Conservation (phyloP, 495 filamentous ascomycete genomes). For the Parathielavia hyrcaniae region DNA sequence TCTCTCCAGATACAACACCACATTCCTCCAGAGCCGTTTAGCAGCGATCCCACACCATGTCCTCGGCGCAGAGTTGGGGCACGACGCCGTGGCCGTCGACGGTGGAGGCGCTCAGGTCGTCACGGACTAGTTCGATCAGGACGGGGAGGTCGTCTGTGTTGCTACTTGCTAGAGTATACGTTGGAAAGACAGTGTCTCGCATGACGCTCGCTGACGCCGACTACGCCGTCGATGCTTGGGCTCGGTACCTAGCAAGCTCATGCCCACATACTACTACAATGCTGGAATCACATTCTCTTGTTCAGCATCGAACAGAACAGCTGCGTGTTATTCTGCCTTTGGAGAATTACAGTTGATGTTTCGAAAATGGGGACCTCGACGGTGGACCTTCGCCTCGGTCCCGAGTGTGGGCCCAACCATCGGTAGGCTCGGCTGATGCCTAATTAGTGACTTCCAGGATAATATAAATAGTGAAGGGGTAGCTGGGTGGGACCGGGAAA, state of each 20-base stretch:
- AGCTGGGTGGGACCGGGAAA: no score
- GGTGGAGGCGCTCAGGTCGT: constrained; percentile 2
- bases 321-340: no score
- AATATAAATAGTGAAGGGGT: background rate
- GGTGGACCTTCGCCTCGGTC: no score
- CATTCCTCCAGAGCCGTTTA: constrained; percentile 2
- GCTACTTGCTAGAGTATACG: constrained; percentile 11
- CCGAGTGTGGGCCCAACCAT: constrained; percentile 6
- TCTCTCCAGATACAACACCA: background rate
- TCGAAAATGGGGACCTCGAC: no score
- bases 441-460: background rate
- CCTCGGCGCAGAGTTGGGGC: background rate
- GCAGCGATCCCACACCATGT: background rate
- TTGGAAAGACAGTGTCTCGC: background rate
- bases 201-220: constrained; percentile 4
- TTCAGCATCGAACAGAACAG: no score
- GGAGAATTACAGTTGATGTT: no score
- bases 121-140: background rate
- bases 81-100: background rate
- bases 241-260: no score
- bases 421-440: no score
- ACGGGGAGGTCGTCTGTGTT: no score
- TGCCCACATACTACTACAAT: no score
- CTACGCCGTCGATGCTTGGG: constrained; percentile 4
- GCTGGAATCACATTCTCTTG: no score